Evolutionary conservation across 2,329 filamentous ascomycete genomes (phyloP), one percentile per base, ranked within the genome.

Genomic region (Orbilia javanica): DNA sequence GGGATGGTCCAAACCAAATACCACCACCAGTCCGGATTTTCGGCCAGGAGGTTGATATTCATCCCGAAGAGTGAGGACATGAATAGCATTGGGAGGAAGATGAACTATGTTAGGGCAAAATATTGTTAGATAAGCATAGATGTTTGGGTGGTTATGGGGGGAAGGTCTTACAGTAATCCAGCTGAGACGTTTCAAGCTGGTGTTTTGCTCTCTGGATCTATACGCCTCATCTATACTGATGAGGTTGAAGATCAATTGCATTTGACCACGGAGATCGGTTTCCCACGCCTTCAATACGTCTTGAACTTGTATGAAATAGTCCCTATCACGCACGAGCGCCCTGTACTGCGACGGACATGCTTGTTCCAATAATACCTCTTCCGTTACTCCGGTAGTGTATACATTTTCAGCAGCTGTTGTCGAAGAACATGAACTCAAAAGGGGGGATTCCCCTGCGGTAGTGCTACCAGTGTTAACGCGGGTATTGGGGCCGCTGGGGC

Each of bases 221-320:
- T 80, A 79, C 0, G 81, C 79, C 55, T 79, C 79, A 34, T 81
- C 73, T 44, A 81, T 80, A 36, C 80, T 76, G 44, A 81, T 81
- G 27, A 81, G 74, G 60, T 79, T 81, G 57, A 78, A 78, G 0
- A 78, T 72, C 36, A 78, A 67, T 18, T 78, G 74, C 74, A 78
- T 78, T 29, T 78, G 74, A 22, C 74, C 53, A 1, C 74, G 60
- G 8, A 78, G 34, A 55, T 78, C 74, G 22, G 68, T 62, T 42
- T 78, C 74, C 74, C 74, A 78, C 22, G 22, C 53, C 25, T 72
- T 78, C 0, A 78, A 36, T 1, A 50, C 34, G 13, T 68, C 74
- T 18, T 78, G 57, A 10, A 72, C 52, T 50, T 78, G 46, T 5
- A 27, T 50, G 25, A 78, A 78, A 36, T 78, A 78, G 20, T 72